A percentile compares a stretch with the other conserved stretches of the same genome.
phyloP scores from a whole-genome alignment of 2,329 filamentous ascomycete species.

The Fusarium tuaranense region DNA sequence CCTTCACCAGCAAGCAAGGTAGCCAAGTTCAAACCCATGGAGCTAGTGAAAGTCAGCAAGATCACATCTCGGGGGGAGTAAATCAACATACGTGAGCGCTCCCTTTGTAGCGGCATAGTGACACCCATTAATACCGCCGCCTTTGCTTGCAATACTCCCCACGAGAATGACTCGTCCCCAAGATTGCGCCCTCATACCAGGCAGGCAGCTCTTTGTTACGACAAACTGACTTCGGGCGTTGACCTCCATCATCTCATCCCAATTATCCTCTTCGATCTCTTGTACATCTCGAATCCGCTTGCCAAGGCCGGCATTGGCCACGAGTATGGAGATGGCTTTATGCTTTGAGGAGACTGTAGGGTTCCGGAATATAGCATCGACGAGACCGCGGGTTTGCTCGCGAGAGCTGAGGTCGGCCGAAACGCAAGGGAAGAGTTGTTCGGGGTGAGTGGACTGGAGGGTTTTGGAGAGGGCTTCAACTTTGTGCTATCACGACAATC shows the following conservation, averaged over 20 bases:
- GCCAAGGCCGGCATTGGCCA: slow-evolving; percentile 49
- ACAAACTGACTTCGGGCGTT: slow-evolving; percentile 51
- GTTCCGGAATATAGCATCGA: slow-evolving; percentile 11
- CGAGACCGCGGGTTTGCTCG: slow-evolving; percentile 18
- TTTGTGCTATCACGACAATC: background rate
- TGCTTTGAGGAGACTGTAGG: slow-evolving; percentile 13
- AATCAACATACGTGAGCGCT: slow-evolving; percentile 36
- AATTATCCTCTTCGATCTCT: slow-evolving; percentile 51
- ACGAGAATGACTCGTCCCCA: slow-evolving; percentile 50
- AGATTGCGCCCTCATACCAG: slow-evolving; percentile 46
- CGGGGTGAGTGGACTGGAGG: background rate
- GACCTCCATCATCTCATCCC: slow-evolving; percentile 52
- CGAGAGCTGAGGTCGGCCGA: slow-evolving; percentile 26
- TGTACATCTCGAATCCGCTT: slow-evolving; percentile 49
- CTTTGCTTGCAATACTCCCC: slow-evolving; percentile 49
- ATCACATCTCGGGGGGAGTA: fast-evolving
- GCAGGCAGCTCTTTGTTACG: slow-evolving; percentile 47
- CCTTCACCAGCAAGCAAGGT: slow-evolving; percentile 49
- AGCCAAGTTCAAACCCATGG: slow-evolving; percentile 50
- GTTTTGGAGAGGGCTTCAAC: slow-evolving; percentile 18
- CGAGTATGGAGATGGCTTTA: slow-evolving; percentile 45
- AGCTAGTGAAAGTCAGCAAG: slow-evolving; percentile 34
- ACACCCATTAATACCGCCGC: slow-evolving; percentile 51
- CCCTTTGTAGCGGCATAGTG: slow-evolving; percentile 52
- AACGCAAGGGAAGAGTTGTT: slow-evolving; percentile 20